Percentiles rank a stretch among this genome's conserved stretches.
Evolutionary conservation across 2,329 filamentous ascomycete species (phyloP).

Genomic region (Diaporthe aspalathi): DNA sequence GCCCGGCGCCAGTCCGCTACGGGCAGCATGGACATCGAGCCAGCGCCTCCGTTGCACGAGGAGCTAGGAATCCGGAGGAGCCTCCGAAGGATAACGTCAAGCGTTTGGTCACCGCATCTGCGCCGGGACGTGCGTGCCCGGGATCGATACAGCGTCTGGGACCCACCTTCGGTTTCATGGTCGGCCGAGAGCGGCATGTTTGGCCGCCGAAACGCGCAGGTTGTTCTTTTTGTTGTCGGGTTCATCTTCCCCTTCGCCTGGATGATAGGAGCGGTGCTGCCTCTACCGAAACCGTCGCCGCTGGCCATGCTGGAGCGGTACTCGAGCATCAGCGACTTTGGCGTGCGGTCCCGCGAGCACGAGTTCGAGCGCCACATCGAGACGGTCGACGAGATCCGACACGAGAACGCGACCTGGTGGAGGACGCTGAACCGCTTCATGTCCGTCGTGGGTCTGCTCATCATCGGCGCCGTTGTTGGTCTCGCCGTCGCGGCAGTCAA

Average conservation of each 20-base stretch:
- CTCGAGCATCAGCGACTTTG: conserved; percentile 54
- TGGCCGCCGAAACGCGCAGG: conserved; percentile 78
- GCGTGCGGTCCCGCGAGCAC: conserved; percentile 47
- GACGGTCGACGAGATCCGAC: conserved; percentile 57
- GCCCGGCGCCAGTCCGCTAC: conserved; percentile 46
- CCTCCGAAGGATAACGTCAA: conserved; percentile 63
- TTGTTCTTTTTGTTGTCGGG: conserved; percentile 79
- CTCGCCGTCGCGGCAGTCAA: conserved; percentile 64
- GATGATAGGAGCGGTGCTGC: conserved; percentile 82
- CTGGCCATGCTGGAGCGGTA: conserved; percentile 62
- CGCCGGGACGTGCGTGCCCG: conserved; percentile 68
- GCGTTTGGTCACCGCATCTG: conserved; percentile 81
- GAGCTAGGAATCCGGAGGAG: conserved; percentile 46
- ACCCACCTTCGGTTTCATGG: conserved; percentile 77
- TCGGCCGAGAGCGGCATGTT: conserved; percentile 69
- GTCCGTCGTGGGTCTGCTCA: conserved; percentile 65
- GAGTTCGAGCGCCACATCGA: conserved; percentile 50
- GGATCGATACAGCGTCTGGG: conserved; percentile 73
- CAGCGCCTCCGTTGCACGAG: conserved; percentile 48
- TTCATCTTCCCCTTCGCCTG: conserved; percentile 85
- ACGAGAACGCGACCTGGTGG: conserved; percentile 69
- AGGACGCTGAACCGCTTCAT: conserved; percentile 69
- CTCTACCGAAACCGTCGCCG: conserved; percentile 71
- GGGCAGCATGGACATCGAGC: conserved; percentile 59
- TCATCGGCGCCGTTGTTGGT: conserved; percentile 64